A percentile compares a stretch with the other conserved stretches of the same genome.
Conservation (phyloP, 805 yeast genomes). For the Scheffersomyces ergatensis region DNA sequence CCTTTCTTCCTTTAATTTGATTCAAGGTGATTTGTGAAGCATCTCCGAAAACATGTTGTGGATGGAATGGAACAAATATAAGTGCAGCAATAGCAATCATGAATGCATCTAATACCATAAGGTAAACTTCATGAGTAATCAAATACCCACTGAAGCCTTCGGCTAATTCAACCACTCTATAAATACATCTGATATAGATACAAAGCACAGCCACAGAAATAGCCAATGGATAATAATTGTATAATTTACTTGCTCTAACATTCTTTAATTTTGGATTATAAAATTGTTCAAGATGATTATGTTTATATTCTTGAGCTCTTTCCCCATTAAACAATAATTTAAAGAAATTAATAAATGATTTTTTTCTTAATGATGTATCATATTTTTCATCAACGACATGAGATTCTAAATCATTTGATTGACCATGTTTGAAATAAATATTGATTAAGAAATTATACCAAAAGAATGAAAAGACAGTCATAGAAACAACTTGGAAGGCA, state of each 20-base stretch:
- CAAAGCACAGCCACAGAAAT: constrained; percentile 26
- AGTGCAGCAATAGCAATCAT: constrained; percentile 32
- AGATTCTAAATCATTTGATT: constrained; percentile 1
- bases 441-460: constrained; percentile 31
- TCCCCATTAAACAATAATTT: constrained; percentile 21
- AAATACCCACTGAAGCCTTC: constrained; percentile 36
- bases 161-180: constrained; percentile 37
- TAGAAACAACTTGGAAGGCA: constrained; percentile 32
- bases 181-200: constrained; percentile 30
- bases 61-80: constrained; percentile 34
- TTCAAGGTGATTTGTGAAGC: constrained; percentile 24
- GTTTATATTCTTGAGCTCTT: constrained; percentile 16
- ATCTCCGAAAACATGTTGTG: constrained; percentile 31
- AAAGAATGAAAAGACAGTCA: constrained; percentile 29
- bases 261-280: constrained; percentile 21
- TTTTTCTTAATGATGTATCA: constrained; percentile 2
- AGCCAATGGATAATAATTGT: constrained; percentile 27
- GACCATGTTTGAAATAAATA: constrained; percentile 19
- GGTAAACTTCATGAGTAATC: constrained; percentile 30
- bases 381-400: background rate
- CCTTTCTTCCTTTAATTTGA: constrained; percentile 7
- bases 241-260: constrained; percentile 20
- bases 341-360: constrained; percentile 17
- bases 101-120: constrained; percentile 35
- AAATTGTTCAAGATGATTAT: constrained; percentile 19